Conservation (phyloP, 805 yeast species). For the Saccharomycopsis sp. region DNA sequence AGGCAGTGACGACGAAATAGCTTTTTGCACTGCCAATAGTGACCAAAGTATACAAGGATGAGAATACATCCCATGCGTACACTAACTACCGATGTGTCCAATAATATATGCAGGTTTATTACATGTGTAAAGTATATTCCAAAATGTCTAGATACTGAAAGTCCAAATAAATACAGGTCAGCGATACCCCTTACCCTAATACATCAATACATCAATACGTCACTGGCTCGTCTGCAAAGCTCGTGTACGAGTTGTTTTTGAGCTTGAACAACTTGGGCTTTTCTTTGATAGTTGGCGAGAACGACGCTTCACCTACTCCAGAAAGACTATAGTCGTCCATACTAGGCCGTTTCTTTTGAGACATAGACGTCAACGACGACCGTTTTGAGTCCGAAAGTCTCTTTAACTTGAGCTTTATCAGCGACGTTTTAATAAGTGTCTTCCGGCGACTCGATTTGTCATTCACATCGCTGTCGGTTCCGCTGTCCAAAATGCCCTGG, state of each 20-base stretch:
- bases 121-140: no score
- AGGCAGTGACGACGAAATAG: no score
- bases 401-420: not conserved
- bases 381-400: not conserved
- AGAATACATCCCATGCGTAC: no score
- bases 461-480: not conserved
- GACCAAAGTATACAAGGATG: no score
- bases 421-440: not conserved
- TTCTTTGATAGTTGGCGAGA: not conserved
- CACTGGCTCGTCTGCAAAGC: slow-evolving; percentile 11
- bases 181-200: no score
- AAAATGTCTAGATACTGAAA: no score
- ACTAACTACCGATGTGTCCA: no score
- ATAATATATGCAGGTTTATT: no score
- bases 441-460: not conserved
- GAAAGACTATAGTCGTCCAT: not conserved
- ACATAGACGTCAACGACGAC: not conserved
- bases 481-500: no score
- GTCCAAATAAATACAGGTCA: no score
- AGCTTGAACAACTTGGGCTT: slow-evolving; percentile 5
- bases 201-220: slow-evolving; percentile 12
- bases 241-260: slow-evolving; percentile 6
- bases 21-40: no score
- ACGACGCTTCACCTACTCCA: not conserved
- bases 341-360: not conserved